Evolutionary conservation across 208 protist genomes (phyloP).

Genomic region (Leishmania mexicana): DNA sequence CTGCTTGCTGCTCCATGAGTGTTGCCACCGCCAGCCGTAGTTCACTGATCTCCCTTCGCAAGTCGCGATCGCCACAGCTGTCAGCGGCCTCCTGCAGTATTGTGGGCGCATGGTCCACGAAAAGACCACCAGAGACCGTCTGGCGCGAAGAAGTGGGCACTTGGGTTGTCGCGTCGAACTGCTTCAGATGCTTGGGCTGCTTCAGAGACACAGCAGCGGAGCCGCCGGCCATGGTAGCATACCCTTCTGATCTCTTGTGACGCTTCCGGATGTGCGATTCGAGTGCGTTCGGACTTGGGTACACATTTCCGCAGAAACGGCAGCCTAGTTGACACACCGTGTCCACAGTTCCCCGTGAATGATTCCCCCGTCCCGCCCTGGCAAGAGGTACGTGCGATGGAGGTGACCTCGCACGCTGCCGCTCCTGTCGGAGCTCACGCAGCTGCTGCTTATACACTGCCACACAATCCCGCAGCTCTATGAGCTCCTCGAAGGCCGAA

Average conservation of each 20-base stretch:
- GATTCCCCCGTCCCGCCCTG: neutral
- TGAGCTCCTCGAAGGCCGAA: constrained; percentile 66
- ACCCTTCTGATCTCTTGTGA: constrained; percentile 44
- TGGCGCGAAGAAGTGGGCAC: neutral
- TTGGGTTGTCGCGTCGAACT: neutral
- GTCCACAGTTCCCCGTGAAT: neutral
- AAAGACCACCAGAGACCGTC: neutral
- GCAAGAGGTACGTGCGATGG: neutral
- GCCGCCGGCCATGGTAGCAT: constrained; percentile 39
- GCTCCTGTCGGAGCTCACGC: constrained; percentile 9
- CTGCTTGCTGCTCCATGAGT: constrained; percentile 33
- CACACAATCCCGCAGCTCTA: constrained; percentile 58
- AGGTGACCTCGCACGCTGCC: neutral
- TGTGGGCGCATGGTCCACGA: neutral
- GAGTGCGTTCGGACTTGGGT: constrained; percentile 58
- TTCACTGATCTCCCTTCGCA: constrained; percentile 44
- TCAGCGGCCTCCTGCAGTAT: neutral
- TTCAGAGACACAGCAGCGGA: constrained; percentile 22
- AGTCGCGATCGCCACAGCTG: constrained; percentile 1
- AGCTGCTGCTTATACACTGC: constrained; percentile 37
- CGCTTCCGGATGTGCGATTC: constrained; percentile 76
- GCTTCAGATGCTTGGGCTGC: constrained; percentile 1
- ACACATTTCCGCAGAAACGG: constrained; percentile 65
- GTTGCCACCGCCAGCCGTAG: constrained; percentile 44
- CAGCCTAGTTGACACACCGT: constrained; percentile 23